phyloP scores from a whole-genome alignment of 306 rosid genomes.

The Citrullus mucosospermus region DNA sequence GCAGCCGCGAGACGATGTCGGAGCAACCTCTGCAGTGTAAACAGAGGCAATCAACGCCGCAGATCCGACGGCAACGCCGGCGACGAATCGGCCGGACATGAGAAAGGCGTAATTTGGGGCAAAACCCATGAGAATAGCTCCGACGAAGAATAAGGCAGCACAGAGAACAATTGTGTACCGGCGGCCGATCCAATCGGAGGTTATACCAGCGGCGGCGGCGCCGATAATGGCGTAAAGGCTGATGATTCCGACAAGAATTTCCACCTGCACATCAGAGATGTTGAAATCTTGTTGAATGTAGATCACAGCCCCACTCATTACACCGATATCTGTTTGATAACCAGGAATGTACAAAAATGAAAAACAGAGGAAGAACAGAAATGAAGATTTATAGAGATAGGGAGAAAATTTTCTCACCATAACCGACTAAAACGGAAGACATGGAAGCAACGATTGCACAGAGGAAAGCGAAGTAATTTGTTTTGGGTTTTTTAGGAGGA shows the following conservation, averaged over 20 bases:
- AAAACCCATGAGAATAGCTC: background rate
- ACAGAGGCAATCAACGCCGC: background rate
- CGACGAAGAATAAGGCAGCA: background rate
- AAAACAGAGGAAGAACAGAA: background rate
- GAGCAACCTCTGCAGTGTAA: background rate
- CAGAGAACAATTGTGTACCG: background rate
- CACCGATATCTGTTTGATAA: conserved; percentile 56
- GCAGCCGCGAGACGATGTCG: background rate
- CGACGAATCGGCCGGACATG: background rate
- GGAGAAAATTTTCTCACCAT: conserved; percentile 20
- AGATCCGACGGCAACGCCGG: background rate
- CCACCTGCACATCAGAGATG: conserved; percentile 32
- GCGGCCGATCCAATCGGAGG: background rate
- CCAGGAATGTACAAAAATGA: background rate
- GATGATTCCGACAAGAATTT: conserved; percentile 52
- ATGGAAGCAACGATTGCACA: conserved; percentile 50
- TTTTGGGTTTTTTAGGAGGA: conserved; percentile 19
- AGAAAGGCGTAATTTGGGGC: background rate
- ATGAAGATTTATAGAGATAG: background rate
- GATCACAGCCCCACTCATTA: conserved; percentile 75
- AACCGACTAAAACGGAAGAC: conserved; percentile 47
- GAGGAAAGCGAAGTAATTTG: conserved; percentile 28
- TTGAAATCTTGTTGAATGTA: conserved; percentile 44
- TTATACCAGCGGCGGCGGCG: background rate
- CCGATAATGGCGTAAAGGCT: conserved; percentile 35